phyloP scores from a whole-genome alignment of 768 basidiomycete species.

The Auricularia sp. region DNA sequence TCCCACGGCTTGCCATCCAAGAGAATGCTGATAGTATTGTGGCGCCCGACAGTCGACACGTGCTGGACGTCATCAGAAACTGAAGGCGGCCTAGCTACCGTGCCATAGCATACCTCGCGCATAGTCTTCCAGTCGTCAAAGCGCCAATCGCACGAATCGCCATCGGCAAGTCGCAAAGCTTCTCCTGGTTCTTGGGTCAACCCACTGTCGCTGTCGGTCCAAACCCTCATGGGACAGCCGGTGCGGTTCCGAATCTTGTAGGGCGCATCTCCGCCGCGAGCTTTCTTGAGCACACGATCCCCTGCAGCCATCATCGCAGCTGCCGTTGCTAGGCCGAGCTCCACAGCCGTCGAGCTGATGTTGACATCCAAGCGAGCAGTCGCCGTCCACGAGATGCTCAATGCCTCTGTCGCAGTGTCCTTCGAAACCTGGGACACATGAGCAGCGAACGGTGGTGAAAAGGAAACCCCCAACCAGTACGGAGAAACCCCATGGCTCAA shows the following conservation, averaged over 20 bases:
- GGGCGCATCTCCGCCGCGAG: constrained; percentile 83
- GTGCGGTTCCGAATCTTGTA: constrained; percentile 89
- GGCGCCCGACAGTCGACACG: constrained; percentile 48
- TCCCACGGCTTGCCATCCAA: constrained; percentile 86
- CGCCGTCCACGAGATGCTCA: constrained; percentile 57
- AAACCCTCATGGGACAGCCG: constrained; percentile 73
- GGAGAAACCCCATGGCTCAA: constrained; percentile 92
- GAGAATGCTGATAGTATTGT: constrained; percentile 80
- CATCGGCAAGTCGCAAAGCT: constrained; percentile 48
- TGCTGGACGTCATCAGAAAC: constrained; percentile 30
- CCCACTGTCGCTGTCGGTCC: constrained; percentile 63
- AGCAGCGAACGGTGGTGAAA: constrained; percentile 9
- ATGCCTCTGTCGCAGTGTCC: constrained; percentile 38
- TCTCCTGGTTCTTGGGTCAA: constrained; percentile 20
- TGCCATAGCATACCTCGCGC: constrained; percentile 55
- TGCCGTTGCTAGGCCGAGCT: constrained; percentile 64
- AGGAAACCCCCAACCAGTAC: constrained; percentile 38
- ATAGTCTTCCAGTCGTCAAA: constrained; percentile 94
- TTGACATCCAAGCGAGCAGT: constrained; percentile 85
- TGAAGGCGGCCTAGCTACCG: not conserved
- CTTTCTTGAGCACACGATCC: constrained; percentile 59
- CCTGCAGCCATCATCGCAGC: constrained; percentile 70
- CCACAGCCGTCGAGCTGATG: constrained; percentile 81
- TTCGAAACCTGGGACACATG: constrained; percentile 38
- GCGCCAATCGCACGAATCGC: constrained; percentile 82